Conservation (phyloP, 1,284 basidiomycete genomes). For the Clitocybe nebularis region DNA sequence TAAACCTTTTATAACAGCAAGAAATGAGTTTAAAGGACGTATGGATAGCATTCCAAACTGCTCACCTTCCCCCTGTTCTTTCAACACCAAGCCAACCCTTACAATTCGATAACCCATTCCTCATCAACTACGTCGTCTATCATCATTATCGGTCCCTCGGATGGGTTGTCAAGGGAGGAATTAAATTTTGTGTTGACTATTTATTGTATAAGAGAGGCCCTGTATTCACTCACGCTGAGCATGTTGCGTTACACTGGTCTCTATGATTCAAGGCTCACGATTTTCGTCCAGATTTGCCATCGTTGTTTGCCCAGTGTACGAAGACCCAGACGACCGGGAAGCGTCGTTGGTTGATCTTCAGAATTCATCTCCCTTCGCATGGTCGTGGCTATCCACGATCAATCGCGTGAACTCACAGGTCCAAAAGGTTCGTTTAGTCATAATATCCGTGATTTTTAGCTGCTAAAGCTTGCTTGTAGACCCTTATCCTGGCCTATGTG, state of each 20-base stretch:
- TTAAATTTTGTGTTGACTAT: constrained; percentile 97
- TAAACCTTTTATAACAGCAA: constrained; percentile 29
- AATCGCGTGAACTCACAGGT: constrained; percentile 97
- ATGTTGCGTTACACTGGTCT: constrained; percentile 25
- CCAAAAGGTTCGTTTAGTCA: constrained; percentile 67
- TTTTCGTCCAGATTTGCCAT: constrained; percentile 72
- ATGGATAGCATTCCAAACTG: constrained; percentile 58
- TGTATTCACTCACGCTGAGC: constrained; percentile 96
- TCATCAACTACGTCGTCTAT: constrained; percentile 88
- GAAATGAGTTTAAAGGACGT: constrained; percentile 51
- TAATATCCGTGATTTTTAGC: background rate
- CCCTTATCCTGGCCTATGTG: constrained; percentile 85
- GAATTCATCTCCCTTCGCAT: constrained; percentile 73
- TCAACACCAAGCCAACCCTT: constrained; percentile 27
- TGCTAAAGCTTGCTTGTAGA: constrained; percentile 44
- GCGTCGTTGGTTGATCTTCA: constrained; percentile 58
- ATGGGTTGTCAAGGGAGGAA: constrained; percentile 95
- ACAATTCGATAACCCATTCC: constrained; percentile 86
- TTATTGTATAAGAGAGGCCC: constrained; percentile 94
- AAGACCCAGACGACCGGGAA: constrained; percentile 70
- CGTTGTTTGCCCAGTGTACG: constrained; percentile 86
- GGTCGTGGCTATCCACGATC: constrained; percentile 96
- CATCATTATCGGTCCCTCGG: constrained; percentile 96
- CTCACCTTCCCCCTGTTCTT: constrained; percentile 32
- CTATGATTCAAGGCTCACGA: constrained; percentile 2